Evolutionary conservation across 2,329 filamentous ascomycete species (phyloP).

Genomic region (Venturiaceae sp.): DNA sequence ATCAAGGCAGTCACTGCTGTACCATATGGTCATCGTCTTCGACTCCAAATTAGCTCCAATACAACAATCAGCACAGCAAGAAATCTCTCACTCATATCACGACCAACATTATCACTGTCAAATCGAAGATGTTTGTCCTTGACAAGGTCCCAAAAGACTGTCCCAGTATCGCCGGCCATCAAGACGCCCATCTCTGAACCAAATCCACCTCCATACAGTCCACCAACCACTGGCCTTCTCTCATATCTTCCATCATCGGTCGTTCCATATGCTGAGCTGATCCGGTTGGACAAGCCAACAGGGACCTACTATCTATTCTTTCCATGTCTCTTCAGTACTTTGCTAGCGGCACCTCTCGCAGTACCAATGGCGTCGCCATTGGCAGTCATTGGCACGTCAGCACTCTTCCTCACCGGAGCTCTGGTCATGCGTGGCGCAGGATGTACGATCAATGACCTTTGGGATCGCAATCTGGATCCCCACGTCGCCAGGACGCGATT

Average conservation of each 20-base stretch:
- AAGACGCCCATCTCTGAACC: background rate
- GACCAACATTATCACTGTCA: background rate
- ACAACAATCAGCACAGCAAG: no score
- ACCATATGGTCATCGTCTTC: background rate
- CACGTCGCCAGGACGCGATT: conserved; percentile 66
- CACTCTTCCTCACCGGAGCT: conserved; percentile 65
- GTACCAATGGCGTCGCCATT: conserved; percentile 49
- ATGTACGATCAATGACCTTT: conserved; percentile 84
- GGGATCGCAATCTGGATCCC: conserved; percentile 80
- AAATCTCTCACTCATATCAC: background rate
- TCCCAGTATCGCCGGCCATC: background rate
- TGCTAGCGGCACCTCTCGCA: conserved; percentile 65
- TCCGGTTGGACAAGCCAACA: conserved; percentile 70
- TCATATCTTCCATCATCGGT: conserved; percentile 58
- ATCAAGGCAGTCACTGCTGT: background rate
- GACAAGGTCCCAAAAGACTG: background rate
- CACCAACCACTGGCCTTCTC: conserved; percentile 62
- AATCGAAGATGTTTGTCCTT: background rate
- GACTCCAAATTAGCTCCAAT: background rate
- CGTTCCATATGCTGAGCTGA: conserved; percentile 74
- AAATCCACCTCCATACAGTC: conserved; percentile 39
- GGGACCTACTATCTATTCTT: conserved; percentile 82
- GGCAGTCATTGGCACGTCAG: conserved; percentile 53
- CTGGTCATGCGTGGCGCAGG: conserved; percentile 81
- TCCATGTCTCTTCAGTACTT: conserved; percentile 74